phyloP scores from a whole-genome alignment of 805 yeast species.

The Candida cerambycidarum region DNA sequence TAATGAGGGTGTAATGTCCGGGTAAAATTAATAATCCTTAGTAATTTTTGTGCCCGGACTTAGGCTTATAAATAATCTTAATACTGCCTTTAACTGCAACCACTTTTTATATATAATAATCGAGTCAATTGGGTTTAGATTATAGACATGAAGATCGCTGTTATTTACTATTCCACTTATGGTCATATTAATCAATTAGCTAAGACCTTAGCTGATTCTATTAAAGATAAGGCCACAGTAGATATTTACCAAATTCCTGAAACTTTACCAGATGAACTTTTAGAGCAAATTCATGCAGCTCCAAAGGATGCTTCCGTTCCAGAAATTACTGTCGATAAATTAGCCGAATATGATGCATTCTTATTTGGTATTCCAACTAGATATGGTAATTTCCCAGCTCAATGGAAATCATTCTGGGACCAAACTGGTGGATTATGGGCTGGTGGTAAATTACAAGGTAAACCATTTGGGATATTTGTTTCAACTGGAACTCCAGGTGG shows the following conservation, averaged over 20 bases:
- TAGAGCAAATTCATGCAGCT: slow-evolving; percentile 15
- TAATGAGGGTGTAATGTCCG: not conserved
- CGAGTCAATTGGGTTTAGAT: not conserved
- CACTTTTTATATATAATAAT: not conserved
- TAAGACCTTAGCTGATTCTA: slow-evolving; percentile 65
- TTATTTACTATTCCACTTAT: slow-evolving; percentile 77
- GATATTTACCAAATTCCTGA: slow-evolving; percentile 79
- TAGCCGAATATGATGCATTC: slow-evolving; percentile 68
- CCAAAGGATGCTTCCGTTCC: slow-evolving; percentile 44
- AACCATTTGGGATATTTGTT: slow-evolving; percentile 72
- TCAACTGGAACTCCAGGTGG: slow-evolving; percentile 76
- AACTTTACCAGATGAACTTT: slow-evolving; percentile 23
- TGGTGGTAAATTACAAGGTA: slow-evolving; percentile 64
- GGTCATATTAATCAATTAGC: slow-evolving; percentile 76
- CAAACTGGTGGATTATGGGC: slow-evolving; percentile 78
- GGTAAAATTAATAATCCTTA: slow-evolving; percentile 5
- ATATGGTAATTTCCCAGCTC: slow-evolving; percentile 75
- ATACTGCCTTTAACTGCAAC: not conserved
- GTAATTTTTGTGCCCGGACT: not conserved
- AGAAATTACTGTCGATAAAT: slow-evolving; percentile 54
- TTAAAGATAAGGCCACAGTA: slow-evolving; percentile 57
- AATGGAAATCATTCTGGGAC: slow-evolving; percentile 79
- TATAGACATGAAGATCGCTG: slow-evolving; percentile 53
- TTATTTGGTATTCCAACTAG: slow-evolving; percentile 82
- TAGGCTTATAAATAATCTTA: not conserved